Conservation (phyloP, 768 basidiomycete genomes). For the Boletellus ananas region DNA sequence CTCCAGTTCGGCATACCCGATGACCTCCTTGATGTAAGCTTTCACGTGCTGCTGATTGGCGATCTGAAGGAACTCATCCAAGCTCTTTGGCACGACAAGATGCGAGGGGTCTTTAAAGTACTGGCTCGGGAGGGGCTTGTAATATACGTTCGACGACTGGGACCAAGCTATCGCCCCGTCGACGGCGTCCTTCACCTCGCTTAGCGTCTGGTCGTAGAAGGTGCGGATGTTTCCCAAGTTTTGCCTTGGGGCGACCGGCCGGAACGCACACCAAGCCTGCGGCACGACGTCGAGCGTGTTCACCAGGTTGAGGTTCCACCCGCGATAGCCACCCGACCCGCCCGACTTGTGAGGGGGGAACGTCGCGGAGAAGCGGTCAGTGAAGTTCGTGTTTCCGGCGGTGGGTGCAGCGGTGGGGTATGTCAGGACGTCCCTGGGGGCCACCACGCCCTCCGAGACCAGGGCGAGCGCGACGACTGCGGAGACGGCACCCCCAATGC, state of each 20-base stretch:
- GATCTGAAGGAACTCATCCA: neutral
- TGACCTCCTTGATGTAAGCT: neutral
- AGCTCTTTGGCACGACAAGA: neutral
- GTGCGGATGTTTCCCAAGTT: neutral
- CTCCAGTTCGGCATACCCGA: no score
- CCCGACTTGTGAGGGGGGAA: neutral
- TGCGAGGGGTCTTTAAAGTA: neutral
- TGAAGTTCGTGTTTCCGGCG: constrained; percentile 6
- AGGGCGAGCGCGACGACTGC: constrained; percentile 5
- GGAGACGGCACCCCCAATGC: constrained; percentile 3
- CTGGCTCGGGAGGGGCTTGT: neutral
- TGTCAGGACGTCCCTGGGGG: neutral
- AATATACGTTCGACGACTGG: neutral
- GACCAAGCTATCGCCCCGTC: neutral
- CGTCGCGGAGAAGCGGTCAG: neutral
- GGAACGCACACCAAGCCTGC: neutral
- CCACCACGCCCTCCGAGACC: neutral
- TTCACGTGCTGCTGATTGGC: neutral
- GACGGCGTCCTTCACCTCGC: neutral
- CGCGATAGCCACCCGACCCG: neutral
- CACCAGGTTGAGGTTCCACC: constrained; percentile 13
- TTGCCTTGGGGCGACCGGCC: neutral
- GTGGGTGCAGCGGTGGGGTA: constrained; percentile 2
- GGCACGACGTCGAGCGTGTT: neutral
- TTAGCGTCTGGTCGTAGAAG: neutral